Conservation (phyloP, 2,329 filamentous ascomycete genomes). For the Metarhizium anisopliae region DNA sequence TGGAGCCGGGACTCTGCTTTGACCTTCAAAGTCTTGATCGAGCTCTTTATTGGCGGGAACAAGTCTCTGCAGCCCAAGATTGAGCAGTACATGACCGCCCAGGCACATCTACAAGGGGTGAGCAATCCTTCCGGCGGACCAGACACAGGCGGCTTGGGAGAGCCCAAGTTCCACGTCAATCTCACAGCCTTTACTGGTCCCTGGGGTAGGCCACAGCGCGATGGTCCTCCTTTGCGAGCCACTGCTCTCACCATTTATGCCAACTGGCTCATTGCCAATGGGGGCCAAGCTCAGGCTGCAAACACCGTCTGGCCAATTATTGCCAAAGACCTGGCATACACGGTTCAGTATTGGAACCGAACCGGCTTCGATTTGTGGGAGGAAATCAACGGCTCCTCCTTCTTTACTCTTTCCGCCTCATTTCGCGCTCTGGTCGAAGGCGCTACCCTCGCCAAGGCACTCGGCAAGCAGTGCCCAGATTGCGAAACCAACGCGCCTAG, state of each 20-base stretch:
- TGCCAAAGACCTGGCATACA: constrained; percentile 66
- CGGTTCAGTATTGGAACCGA: constrained; percentile 61
- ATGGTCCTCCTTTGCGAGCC: constrained; percentile 69
- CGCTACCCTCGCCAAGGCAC: constrained; percentile 50
- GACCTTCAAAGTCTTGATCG: constrained; percentile 57
- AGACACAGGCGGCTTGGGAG: constrained; percentile 48
- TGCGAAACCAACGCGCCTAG: constrained; percentile 60
- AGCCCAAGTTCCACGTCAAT: constrained; percentile 64
- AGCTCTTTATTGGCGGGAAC: constrained; percentile 50
- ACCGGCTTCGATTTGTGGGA: constrained; percentile 76
- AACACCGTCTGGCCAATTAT: constrained; percentile 63
- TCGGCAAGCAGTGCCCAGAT: constrained; percentile 50
- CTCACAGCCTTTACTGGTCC: constrained; percentile 51
- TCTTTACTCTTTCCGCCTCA: constrained; percentile 65
- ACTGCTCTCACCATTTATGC: constrained; percentile 65
- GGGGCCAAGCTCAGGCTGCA: constrained; percentile 47
- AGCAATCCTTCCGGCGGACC: constrained; percentile 56
- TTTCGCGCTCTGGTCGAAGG: constrained; percentile 65
- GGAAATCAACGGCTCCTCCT: constrained; percentile 66
- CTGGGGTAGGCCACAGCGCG: constrained; percentile 70
- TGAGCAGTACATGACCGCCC: constrained; percentile 56
- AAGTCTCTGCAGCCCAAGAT: constrained; percentile 50
- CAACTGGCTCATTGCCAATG: constrained; percentile 61
- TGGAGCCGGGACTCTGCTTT: constrained; percentile 71
- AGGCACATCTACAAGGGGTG: constrained; percentile 55